Conservation (phyloP, 169 alveolate genomes). For the Cryptosporidium parvum region DNA sequence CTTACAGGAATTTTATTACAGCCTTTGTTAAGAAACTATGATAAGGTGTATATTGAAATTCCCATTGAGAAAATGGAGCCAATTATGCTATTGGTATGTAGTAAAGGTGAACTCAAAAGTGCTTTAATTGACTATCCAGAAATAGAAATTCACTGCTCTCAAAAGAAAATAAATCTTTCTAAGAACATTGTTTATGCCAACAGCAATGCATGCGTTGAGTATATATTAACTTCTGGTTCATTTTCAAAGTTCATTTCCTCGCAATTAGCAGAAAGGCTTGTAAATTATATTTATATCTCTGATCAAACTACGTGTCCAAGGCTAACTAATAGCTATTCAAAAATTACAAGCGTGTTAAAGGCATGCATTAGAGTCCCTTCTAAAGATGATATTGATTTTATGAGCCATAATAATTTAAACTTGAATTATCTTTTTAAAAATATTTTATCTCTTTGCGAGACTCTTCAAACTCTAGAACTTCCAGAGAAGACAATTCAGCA, state of each 20-base stretch:
- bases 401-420: not conserved
- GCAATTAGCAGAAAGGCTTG: not conserved
- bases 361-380: conserved; percentile 23
- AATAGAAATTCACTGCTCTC: conserved; percentile 60
- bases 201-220: conserved; percentile 60
- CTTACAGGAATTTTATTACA: conserved; percentile 56
- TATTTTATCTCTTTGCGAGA: conserved; percentile 27
- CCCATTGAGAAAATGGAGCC: conserved; percentile 61
- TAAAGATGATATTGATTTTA: conserved; percentile 13
- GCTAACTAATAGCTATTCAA: conserved; percentile 41
- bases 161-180: conserved; percentile 21
- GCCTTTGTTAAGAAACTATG: conserved; percentile 36
- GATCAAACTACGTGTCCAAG: conserved; percentile 70
- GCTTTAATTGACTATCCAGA: conserved; percentile 70
- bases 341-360: conserved; percentile 23
- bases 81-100: conserved; percentile 47
- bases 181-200: conserved; percentile 19
- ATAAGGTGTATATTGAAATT: conserved; percentile 53
- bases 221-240: not conserved
- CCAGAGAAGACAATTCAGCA: conserved; percentile 61
- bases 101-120: conserved; percentile 10
- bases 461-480: conserved; percentile 1
- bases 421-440: conserved; percentile 28
- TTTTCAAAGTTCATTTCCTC: conserved; percentile 31
- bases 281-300: conserved; percentile 59